phyloP scores from a whole-genome alignment of 108 stramenopile species.

The Licmophora abbreviata region DNA sequence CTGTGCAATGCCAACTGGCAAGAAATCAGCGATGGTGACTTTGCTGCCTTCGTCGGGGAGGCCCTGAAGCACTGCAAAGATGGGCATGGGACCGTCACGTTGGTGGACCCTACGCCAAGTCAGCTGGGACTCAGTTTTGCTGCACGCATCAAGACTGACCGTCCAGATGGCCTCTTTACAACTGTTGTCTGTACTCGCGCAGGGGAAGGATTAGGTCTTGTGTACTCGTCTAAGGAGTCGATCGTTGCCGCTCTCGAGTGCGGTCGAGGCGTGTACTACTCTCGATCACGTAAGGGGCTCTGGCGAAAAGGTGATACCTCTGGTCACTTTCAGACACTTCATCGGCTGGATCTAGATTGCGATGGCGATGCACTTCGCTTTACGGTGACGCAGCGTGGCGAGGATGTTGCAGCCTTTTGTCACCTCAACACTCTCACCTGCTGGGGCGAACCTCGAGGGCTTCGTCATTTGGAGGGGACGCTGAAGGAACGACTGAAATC shows the following conservation, averaged over 20 bases:
- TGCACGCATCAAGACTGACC: conserved; percentile 78
- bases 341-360: conserved; percentile 86
- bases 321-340: conserved; percentile 88
- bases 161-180: conserved; percentile 83
- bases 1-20: not conserved
- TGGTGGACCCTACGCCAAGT: conserved; percentile 62
- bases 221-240: conserved; percentile 86
- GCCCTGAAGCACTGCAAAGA: conserved; percentile 42
- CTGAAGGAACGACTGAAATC: conserved; percentile 61
- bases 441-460: conserved; percentile 81
- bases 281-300: conserved; percentile 73
- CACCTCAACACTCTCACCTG: conserved; percentile 86
- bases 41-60: conserved; percentile 2
- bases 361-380: conserved; percentile 94
- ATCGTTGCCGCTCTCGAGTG: conserved; percentile 72
- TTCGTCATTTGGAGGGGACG: conserved; percentile 82
- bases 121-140: conserved; percentile 53
- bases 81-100: conserved; percentile 36
- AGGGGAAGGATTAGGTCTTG: conserved; percentile 83
- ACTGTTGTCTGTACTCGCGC: conserved; percentile 91
- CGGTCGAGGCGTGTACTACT: conserved; percentile 93
- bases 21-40: not conserved
- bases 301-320: conserved; percentile 95
- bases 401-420: conserved; percentile 74
- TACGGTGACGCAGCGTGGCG: conserved; percentile 85